phyloP scores from a whole-genome alignment of 108 stramenopile species.

The Skeletonema costatum region DNA sequence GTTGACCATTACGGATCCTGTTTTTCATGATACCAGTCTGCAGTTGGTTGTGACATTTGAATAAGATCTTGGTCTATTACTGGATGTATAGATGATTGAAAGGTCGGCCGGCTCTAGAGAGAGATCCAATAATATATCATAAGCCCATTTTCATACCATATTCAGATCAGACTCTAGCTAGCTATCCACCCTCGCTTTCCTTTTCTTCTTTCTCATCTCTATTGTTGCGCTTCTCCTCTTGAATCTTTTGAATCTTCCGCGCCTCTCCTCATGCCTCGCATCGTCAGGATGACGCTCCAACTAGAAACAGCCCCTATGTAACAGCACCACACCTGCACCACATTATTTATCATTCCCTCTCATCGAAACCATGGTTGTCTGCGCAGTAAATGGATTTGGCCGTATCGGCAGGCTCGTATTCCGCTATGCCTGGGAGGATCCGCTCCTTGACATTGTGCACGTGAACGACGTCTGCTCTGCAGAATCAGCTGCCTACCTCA shows the following conservation, averaged over 20 bases:
- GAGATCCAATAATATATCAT: neutral
- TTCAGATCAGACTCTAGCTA: no score
- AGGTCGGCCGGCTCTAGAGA: neutral
- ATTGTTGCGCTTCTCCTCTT: no score
- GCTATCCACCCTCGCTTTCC: neutral
- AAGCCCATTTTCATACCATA: neutral
- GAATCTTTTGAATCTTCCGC: neutral
- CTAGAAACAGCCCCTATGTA: no score
- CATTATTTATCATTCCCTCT: neutral
- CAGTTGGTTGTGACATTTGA: conserved; percentile 40
- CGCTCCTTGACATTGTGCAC: conserved; percentile 85
- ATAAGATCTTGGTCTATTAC: neutral
- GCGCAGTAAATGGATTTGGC: conserved; percentile 93
- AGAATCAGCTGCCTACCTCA: conserved; percentile 87
- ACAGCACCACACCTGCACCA: neutral
- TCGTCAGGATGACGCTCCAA: no score
- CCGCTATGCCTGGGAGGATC: conserved; percentile 91
- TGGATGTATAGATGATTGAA: neutral
- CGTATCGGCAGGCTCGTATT: conserved; percentile 93
- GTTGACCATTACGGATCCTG: conserved; percentile 90
- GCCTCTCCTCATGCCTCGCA: no score
- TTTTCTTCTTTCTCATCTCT: no score
- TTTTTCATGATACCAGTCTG: conserved; percentile 58
- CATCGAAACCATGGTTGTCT: conserved; percentile 66
- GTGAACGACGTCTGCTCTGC: conserved; percentile 91